Base-by-base conservation (phyloP, 2,329 filamentous ascomycete species). In the Colletotrichum limetticola region DNA sequence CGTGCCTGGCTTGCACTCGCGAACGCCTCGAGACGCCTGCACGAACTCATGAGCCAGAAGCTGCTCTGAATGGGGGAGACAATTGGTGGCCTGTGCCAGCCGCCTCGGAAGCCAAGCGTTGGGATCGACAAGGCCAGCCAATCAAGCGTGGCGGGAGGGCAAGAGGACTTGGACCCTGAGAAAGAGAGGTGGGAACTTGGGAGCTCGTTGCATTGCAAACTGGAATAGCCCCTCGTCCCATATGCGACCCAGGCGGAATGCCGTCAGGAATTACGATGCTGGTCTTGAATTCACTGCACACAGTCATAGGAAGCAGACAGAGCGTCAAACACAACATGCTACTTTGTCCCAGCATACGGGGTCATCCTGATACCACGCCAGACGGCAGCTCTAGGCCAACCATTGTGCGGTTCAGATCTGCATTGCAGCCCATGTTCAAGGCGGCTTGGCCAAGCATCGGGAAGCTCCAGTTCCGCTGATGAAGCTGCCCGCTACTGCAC, bases 41-140 rank as follows among this genome's bases (percentile, higher is more conserved):
- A 56, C 37, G 49, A 68, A 68, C 64, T 30, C 49, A 32, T 62
- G 24, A 24, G 22, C 35, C n/a, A 71, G 68, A 61, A 56, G 35
- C 35, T 60, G 63, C 9, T 14, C 19, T 49, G 19, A 26, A 35
- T 49, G 35, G 58, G 52, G 12, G 24, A 22, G 9, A 30, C 57
- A 14, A 62, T 57, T 52, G 57, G 52, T 61, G 64, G 64, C 58
- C 58, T 69, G 30, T 59, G 66, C 69, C 53, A 69, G 53, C 32
- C 65, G 24, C 69, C 37, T 69, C 16, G 19, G 46, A 58, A 63
- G 65, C 69, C 65, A 72, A 69, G 69, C 53, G 37, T 52, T 69
- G 19, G 42, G 69, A 59, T 69, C 53, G 58, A 59, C 58, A 14
- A 7, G 16, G 24, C 16, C 37, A 68, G n/a, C 69, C 69, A 72